Percentiles rank a stretch among this genome's conserved stretches.
Evolutionary conservation across 2,329 filamentous ascomycete genomes (phyloP).

Genomic region (Ambrosiella beaveri): DNA sequence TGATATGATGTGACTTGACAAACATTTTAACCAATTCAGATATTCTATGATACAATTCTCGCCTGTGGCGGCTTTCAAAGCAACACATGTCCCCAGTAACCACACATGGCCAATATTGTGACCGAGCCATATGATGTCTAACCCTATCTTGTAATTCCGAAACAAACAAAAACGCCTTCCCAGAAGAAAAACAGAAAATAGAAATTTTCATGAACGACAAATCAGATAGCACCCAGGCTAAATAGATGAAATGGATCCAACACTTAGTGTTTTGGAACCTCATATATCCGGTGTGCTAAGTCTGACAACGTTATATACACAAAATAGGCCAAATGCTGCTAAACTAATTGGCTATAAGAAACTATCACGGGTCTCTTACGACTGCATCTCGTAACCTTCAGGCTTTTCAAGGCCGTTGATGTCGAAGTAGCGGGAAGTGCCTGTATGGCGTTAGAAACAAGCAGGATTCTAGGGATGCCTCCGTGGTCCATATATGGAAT

Average conservation of each 20-base stretch:
- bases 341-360: too few relatives aligned
- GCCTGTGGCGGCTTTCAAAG: neutral
- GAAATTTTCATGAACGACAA: neutral
- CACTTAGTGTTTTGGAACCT: too few relatives aligned
- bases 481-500: neutral
- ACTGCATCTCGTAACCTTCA: slow-evolving; percentile 62
- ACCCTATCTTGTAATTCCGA: neutral
- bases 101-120: neutral
- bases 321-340: too few relatives aligned
- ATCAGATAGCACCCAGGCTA: neutral
- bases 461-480: neutral
- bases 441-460: slow-evolving; percentile 15
- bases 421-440: slow-evolving; percentile 69
- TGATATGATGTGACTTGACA: neutral
- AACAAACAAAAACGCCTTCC: slow-evolving; percentile 7
- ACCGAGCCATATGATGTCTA: neutral
- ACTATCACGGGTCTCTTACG: slow-evolving; percentile 19
- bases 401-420: slow-evolving; percentile 68
- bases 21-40: neutral
- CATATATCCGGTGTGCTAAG: too few relatives aligned
- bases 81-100: neutral
- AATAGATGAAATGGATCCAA: neutral
- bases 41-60: slow-evolving; percentile 7
- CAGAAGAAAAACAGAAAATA: slow-evolving; percentile 8
- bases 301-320: too few relatives aligned